A percentile compares a stretch with the other conserved stretches of the same genome.
Evolutionary conservation across 495 filamentous ascomycete genomes (phyloP).

Genomic region (Aspergillus sparsus): DNA sequence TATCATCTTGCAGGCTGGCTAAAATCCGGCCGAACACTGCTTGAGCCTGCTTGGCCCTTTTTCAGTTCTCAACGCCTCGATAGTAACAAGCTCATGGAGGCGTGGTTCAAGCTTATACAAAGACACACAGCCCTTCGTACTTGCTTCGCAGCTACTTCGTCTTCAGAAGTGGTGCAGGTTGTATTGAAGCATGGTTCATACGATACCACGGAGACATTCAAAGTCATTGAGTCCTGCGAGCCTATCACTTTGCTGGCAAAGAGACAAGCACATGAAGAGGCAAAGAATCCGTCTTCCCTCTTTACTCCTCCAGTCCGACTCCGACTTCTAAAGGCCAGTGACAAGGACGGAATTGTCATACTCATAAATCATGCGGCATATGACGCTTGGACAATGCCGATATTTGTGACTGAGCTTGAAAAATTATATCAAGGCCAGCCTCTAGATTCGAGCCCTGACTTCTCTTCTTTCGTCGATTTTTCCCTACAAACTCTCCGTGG

Average conservation of each 20-base stretch:
- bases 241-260: slow-evolving; percentile 21
- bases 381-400: slow-evolving; percentile 38
- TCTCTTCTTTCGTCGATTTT: slow-evolving; percentile 27
- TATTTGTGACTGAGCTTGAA: slow-evolving; percentile 31
- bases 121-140: slow-evolving; percentile 64
- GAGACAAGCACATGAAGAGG: slow-evolving; percentile 26
- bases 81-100: slow-evolving; percentile 34
- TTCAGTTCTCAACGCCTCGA: slow-evolving; percentile 37
- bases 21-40: slow-evolving; percentile 58
- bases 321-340: slow-evolving; percentile 24
- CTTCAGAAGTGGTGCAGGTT: slow-evolving; percentile 37
- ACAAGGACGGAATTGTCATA: slow-evolving; percentile 30
- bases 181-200: slow-evolving; percentile 29
- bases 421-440: slow-evolving; percentile 25
- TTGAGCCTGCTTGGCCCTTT: slow-evolving; percentile 66
- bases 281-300: slow-evolving; percentile 29
- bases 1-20: slow-evolving; percentile 72
- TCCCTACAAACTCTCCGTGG: slow-evolving; percentile 24
- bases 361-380: slow-evolving; percentile 39
- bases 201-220: slow-evolving; percentile 28
- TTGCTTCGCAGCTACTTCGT: slow-evolving; percentile 51
- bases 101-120: slow-evolving; percentile 59
- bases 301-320: slow-evolving; percentile 32
- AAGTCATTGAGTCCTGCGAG: slow-evolving; percentile 19
- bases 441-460: slow-evolving; percentile 19